Base-by-base conservation (phyloP, 164 flowering plant species). In the Euptelea pleiosperma region DNA sequence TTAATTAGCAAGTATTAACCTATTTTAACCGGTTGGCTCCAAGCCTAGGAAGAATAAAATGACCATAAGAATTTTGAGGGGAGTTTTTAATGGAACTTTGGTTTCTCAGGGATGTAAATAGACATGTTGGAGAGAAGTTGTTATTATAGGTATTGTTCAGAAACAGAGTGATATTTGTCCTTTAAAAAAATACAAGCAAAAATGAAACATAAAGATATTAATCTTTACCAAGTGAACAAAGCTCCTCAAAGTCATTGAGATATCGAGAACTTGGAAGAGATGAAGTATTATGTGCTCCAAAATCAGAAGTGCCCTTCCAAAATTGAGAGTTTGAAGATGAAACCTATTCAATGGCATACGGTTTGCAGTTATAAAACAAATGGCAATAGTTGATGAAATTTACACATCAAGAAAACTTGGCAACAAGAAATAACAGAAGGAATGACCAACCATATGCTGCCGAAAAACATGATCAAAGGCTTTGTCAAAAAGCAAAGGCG, bases 171-270 rank as follows among this genome's bases (percentile, higher is more conserved):
- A 53, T 21, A 53, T 31, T 11, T 51, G n/a, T 30, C 16, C 9
- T 2, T 14, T 26, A 10, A 25, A 22, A 45, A 52, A 3, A 34
- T 48, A 16, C 19, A 16, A 24, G 1, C 1, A 19, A 26, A 54
- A 26, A 54, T 30, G 62, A 16, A 35, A 22, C 7, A 9, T 2
- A 16, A 29, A 11, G 25, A 55, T 3, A 28, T n/a, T 18, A 34
- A 2, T 28, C 18, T 44, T 75, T 75, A 93, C 99, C 99, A 48
- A 94, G 87, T 25, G 99, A 63, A 53, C 69, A 73, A 39, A 88
- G 77, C 77, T 94, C 99, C 73, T 94, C 99, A 72, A 91, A 94
- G 73, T 94, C 97, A 73, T 71, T 86, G n/a, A 82, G 74, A 73
- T 86, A 94, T 26, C 97, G 86, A 22, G 99, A 94, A 72, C 77